A percentile compares a stretch with the other conserved stretches of the same genome.
phyloP scores from a whole-genome alignment of 371 early-diverging fungal genomes.

The Rhizomucor miehei region DNA sequence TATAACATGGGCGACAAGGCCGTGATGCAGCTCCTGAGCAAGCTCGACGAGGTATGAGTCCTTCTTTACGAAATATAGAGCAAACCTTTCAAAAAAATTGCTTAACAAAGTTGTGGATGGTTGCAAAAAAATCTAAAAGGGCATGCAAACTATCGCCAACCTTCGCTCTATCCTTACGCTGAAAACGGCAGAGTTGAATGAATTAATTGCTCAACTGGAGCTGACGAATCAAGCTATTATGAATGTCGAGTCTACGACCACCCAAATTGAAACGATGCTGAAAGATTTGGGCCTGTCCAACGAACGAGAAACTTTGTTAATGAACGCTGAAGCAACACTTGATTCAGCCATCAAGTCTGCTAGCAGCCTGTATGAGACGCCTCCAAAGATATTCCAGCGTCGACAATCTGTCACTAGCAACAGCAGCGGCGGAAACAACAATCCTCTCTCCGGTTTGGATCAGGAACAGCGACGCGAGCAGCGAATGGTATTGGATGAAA shows the following conservation, averaged over 20 bases:
- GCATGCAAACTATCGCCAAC: slow-evolving; percentile 44
- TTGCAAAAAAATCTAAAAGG: slow-evolving; percentile 12
- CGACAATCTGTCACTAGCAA: slow-evolving; percentile 23
- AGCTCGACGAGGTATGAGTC: slow-evolving; percentile 19
- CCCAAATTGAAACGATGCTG: slow-evolving; percentile 42
- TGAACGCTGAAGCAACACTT: slow-evolving; percentile 39
- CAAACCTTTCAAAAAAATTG: no score
- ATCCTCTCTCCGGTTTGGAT: slow-evolving; percentile 1
- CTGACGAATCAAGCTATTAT: slow-evolving; percentile 44
- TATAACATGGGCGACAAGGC: slow-evolving; percentile 16
- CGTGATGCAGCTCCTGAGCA: slow-evolving; percentile 18
- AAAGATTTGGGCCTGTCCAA: slow-evolving; percentile 38
- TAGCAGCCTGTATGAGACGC: slow-evolving; percentile 25
- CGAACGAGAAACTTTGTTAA: slow-evolving; percentile 19
- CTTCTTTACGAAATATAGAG: neutral
- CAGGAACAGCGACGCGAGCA: slow-evolving; percentile 13
- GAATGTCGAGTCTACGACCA: slow-evolving; percentile 41
- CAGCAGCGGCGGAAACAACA: slow-evolving; percentile 20
- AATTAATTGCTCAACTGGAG: slow-evolving; percentile 45
- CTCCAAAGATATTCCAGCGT: slow-evolving; percentile 9
- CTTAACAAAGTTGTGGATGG: neutral
- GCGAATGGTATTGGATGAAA: slow-evolving; percentile 6
- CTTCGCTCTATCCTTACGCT: slow-evolving; percentile 44
- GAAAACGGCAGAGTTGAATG: slow-evolving; percentile 51
- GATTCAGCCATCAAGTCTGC: slow-evolving; percentile 51